Conservation (phyloP, 1,284 basidiomycete genomes). For the Anthracocystis setariae region DNA sequence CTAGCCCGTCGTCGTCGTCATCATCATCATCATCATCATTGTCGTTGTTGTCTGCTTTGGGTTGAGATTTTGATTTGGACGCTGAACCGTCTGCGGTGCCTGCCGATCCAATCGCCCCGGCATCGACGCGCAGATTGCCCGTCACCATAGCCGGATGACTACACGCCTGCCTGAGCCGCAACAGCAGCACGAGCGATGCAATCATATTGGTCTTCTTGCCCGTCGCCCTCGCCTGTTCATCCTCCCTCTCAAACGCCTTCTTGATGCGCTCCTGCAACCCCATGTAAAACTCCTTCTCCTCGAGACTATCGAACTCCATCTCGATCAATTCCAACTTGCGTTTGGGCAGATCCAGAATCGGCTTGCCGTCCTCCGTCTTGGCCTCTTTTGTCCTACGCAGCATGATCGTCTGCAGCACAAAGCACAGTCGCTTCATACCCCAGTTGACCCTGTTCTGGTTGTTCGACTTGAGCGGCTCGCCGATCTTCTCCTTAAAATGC, state of each 20-base stretch:
- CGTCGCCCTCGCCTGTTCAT: constrained; percentile 68
- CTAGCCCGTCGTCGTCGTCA: constrained; percentile 75
- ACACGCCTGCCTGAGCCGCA: constrained; percentile 82
- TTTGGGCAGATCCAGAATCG: constrained; percentile 83
- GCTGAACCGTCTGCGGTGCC: background rate
- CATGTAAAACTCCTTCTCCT: constrained; percentile 84
- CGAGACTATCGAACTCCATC: constrained; percentile 68
- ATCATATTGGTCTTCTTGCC: constrained; percentile 77
- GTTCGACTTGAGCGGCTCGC: constrained; percentile 74
- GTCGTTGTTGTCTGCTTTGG: constrained; percentile 14
- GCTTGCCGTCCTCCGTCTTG: constrained; percentile 74
- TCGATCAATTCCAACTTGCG: constrained; percentile 79
- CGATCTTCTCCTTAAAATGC: constrained; percentile 81
- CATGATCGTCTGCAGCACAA: constrained; percentile 87
- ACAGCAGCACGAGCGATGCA: constrained; percentile 81
- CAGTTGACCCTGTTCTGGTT: constrained; percentile 59
- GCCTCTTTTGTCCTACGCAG: constrained; percentile 87
- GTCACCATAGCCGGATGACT: constrained; percentile 59
- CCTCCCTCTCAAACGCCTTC: constrained; percentile 72
- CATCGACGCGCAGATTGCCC: constrained; percentile 35
- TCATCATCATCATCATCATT: constrained; percentile 69
- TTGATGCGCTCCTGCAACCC: constrained; percentile 80
- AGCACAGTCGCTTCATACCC: constrained; percentile 70
- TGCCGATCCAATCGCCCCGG: constrained; percentile 30
- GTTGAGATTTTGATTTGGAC: background rate